Base-by-base conservation (phyloP, 169 alveolate genomes). In the Cyclospora cayetanensis region DNA sequence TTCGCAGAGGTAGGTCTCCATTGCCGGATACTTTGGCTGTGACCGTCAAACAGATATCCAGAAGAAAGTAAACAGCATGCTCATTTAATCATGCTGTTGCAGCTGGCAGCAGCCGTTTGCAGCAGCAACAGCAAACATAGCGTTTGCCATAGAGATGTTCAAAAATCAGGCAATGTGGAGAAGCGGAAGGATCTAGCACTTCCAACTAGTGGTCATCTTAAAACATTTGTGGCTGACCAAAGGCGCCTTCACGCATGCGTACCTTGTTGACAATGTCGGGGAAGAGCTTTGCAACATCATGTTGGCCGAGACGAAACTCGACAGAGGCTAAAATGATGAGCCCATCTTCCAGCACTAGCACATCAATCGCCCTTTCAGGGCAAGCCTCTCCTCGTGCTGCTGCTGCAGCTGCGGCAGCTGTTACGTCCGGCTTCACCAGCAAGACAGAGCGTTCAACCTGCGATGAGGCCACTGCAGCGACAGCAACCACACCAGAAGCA, bases 351-450 rank as follows among this genome's bases (percentile, higher is more conserved):
- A 77, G 68, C 87, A 77, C 50, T 70, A 77, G 15, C 41, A 46
- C 50, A 29, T 77, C 87, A 66, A 77, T 39, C 31, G 72, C 87
- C 31, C 68, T 35, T 46, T 77, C 87, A 20, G 87, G 87, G 18
- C 87, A 77, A 12, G 87, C 20, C 70, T 77, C 70, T 34, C 87
- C 87, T 15, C 68, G 87, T 20, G 87, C 87, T 42, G 27, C 70
- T 46, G 87, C 87, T 77, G 68, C 87, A 2, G 66, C 87, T 1
- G 68, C 87, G 31, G 87, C 87, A 22, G 87, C 87, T 27, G 68
- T 46, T 46, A 46, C 87, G 68, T 77, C 68, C 27, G 87, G 87
- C 50, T 77, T 77, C 31, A 77, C 20, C 27, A 77, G 87, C 87
- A 77, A 70, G 70, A 77, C 87, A 3, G 87, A 77, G 15, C 87